Conservation (phyloP, 495 filamentous ascomycete species). For the Aspergillus cristatus region DNA sequence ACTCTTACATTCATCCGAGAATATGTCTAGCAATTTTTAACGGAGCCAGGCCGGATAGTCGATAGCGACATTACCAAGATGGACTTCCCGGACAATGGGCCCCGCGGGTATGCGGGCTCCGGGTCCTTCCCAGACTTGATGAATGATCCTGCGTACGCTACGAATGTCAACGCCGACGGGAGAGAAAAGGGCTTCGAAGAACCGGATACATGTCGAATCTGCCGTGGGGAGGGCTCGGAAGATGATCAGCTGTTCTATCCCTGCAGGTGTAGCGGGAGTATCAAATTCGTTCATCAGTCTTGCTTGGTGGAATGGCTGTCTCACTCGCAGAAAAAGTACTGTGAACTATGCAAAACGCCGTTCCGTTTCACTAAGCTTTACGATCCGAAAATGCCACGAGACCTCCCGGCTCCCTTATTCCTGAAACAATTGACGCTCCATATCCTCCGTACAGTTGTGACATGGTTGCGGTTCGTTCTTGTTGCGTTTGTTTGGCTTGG, state of each 20-base stretch:
- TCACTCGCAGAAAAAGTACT: slow-evolving; percentile 98
- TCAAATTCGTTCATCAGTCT: slow-evolving; percentile 95
- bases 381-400: slow-evolving; percentile 79
- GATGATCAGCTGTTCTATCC: slow-evolving; percentile 92
- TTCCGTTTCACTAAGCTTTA: slow-evolving; percentile 98
- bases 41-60: slow-evolving; percentile 9
- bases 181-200: slow-evolving; percentile 37
- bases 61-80: slow-evolving; percentile 6
- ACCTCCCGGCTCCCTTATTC: slow-evolving; percentile 72
- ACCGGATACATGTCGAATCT: slow-evolving; percentile 87
- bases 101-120: slow-evolving; percentile 10
- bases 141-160: slow-evolving; percentile 53
- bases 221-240: slow-evolving; percentile 74
- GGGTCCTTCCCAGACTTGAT: slow-evolving; percentile 48
- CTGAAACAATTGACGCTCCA: slow-evolving; percentile 65
- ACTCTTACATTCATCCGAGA: background rate
- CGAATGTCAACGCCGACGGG: slow-evolving; percentile 24
- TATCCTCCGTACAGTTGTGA: slow-evolving; percentile 54
- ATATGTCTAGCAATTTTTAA: background rate
- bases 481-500: slow-evolving; percentile 83
- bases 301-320: slow-evolving; percentile 97
- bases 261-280: slow-evolving; percentile 97
- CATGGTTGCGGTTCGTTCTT: slow-evolving; percentile 67
- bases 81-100: slow-evolving; percentile 13
- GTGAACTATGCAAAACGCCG: slow-evolving; percentile 96